phyloP scores from a whole-genome alignment of 1,139 yeast species.

The Saccharomycopsis hybrid region DNA sequence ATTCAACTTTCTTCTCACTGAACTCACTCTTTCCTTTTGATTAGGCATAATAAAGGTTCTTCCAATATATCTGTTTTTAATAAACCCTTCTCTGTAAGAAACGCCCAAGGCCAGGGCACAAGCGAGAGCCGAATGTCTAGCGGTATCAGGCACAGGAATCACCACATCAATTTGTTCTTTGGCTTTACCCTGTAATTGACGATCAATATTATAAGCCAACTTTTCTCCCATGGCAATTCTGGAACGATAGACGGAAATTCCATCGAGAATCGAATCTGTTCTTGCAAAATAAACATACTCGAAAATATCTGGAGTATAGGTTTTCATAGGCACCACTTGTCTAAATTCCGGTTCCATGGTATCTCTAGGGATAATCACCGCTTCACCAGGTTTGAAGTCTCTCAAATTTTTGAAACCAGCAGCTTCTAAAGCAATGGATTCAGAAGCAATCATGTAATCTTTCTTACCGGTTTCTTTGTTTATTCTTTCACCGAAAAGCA shows the following conservation, averaged over 20 bases:
- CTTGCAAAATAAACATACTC: conserved; percentile 98
- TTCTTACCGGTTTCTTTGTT: conserved; percentile 55
- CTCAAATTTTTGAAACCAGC: conserved; percentile 76
- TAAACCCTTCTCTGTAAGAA: conserved; percentile 95
- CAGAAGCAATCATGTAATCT: conserved; percentile 95
- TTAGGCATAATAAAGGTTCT: conserved; percentile 98
- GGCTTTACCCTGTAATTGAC: conserved; percentile 43
- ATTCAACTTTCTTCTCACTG: conserved; percentile 89
- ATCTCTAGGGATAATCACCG: conserved; percentile 81
- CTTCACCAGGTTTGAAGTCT: conserved; percentile 92
- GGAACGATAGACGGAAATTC: conserved; percentile 88
- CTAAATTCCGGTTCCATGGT: conserved; percentile 66
- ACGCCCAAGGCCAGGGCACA: conserved; percentile 75
- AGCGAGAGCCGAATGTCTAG: conserved; percentile 90
- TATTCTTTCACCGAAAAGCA: conserved; percentile 74
- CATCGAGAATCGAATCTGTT: conserved; percentile 94
- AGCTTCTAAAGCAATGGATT: conserved; percentile 91
- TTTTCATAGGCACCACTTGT: conserved; percentile 74
- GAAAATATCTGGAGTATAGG: conserved; percentile 91
- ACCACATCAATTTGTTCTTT: conserved; percentile 77
- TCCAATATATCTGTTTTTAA: conserved; percentile 93
- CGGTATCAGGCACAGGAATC: conserved; percentile 96
- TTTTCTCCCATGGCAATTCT: conserved; percentile 93
- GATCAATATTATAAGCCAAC: conserved; percentile 65
- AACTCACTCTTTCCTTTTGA: conserved; percentile 88